These are phyloP conservation scores for Rhodotorula sp. DNA, from an alignment of 1,284 basidiomycete species.

Conservation along the genomic window DNA sequence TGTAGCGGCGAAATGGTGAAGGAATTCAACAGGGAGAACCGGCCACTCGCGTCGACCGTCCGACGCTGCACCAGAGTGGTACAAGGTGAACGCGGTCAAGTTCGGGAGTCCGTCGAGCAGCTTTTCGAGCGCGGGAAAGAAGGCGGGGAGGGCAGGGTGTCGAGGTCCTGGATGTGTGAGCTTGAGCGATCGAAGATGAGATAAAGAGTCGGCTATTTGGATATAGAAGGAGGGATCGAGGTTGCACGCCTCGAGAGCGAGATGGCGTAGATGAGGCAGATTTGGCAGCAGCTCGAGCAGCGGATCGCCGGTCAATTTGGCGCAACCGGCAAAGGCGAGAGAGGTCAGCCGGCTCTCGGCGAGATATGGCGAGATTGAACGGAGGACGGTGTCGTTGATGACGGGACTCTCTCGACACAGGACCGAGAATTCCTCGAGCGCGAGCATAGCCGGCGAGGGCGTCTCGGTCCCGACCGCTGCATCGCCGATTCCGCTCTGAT, in stretches of 20 bases:
- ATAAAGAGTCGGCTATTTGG: conserved; percentile 14
- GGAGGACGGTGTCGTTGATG: conserved; percentile 29
- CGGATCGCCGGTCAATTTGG: conserved; percentile 21
- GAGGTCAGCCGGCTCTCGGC: conserved; percentile 8
- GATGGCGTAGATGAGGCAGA: conserved; percentile 23
- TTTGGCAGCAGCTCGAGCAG: conserved; percentile 27
- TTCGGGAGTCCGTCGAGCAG: conserved; percentile 9
- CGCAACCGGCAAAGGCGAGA: conserved; percentile 36
- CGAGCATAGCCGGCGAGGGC: too few species aligned
- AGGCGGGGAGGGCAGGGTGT: conserved; percentile 13
- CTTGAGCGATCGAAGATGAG: conserved; percentile 25
- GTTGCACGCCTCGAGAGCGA: conserved; percentile 39
- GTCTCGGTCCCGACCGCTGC: not conserved
- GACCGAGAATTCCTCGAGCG: conserved; percentile 32
- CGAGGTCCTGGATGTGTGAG: conserved; percentile 38
- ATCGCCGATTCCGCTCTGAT: conserved; percentile 1
- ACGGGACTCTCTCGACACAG: conserved; percentile 34
- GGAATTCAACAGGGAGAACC: conserved; percentile 1
- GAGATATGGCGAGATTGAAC: conserved; percentile 4
- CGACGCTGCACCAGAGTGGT: conserved; percentile 27
- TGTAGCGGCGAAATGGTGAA: conserved; percentile 2
- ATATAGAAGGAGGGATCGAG: conserved; percentile 25
- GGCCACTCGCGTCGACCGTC: conserved; percentile 30
- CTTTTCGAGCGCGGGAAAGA: conserved; percentile 30
- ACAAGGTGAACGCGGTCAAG: conserved; percentile 33